These are phyloP conservation scores for Orbilia quercus DNA, from an alignment of 2,329 filamentous ascomycete genomes.

Conservation along the genomic window DNA sequence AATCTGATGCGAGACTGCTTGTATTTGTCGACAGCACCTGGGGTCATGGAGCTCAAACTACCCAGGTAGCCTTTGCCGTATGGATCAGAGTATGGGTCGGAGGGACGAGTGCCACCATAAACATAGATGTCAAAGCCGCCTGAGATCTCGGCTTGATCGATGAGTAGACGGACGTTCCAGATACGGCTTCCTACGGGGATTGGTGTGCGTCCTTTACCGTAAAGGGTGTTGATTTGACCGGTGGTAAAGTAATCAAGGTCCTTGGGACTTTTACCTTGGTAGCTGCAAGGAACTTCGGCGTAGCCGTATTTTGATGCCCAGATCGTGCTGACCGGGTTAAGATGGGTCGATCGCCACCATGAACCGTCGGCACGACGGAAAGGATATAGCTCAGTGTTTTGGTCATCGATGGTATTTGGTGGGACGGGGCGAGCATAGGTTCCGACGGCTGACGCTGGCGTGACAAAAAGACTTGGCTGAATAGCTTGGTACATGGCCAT, in stretches of 20 bases:
- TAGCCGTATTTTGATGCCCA: slow-evolving; percentile 53
- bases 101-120: slow-evolving; percentile 54
- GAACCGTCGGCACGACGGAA: slow-evolving; percentile 49
- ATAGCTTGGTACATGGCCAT: slow-evolving; percentile 60
- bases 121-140: slow-evolving; percentile 55
- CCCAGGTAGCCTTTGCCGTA: slow-evolving; percentile 52
- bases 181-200: slow-evolving; percentile 46
- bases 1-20: slow-evolving; percentile 50
- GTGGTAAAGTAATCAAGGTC: slow-evolving; percentile 55
- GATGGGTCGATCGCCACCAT: slow-evolving; percentile 40
- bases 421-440: slow-evolving; percentile 47
- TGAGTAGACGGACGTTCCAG: slow-evolving; percentile 58
- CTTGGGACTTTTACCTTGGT: slow-evolving; percentile 13
- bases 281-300: slow-evolving; percentile 54
- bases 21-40: slow-evolving; percentile 37
- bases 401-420: slow-evolving; percentile 44
- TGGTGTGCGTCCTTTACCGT: slow-evolving; percentile 40
- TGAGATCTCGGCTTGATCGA: slow-evolving; percentile 57
- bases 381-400: slow-evolving; percentile 39
- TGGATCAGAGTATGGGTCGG: slow-evolving; percentile 46
- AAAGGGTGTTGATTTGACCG: slow-evolving; percentile 56
- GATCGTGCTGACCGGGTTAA: slow-evolving; percentile 45
- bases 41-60: slow-evolving; percentile 53
- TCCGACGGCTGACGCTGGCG: slow-evolving; percentile 45
- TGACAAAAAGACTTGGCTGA: slow-evolving; percentile 57